These are phyloP conservation scores for Exophiala aquamarina DNA, from an alignment of 2,329 filamentous ascomycete species.

Conservation along the genomic window DNA sequence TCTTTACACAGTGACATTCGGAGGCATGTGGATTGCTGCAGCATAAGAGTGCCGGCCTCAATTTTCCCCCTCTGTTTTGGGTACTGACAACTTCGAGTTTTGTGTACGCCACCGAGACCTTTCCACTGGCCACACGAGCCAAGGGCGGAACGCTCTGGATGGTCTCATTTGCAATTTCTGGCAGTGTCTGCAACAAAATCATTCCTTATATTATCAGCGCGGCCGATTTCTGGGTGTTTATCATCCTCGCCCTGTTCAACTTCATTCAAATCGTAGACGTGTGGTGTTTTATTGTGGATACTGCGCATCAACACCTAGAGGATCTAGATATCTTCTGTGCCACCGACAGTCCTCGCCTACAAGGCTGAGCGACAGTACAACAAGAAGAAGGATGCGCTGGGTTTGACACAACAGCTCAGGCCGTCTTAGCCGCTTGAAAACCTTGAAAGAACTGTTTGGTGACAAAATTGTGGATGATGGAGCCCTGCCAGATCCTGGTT, in stretches of 20 bases:
- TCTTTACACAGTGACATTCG: constrained; percentile 29
- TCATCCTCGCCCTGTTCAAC: constrained; percentile 34
- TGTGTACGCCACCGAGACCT: constrained; percentile 30
- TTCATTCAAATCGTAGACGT: constrained; percentile 31
- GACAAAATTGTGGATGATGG: too few species aligned
- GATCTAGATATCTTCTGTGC: constrained; percentile 35
- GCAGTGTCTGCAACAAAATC: constrained; percentile 32
- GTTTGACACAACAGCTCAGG: too few species aligned
- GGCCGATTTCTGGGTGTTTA: constrained; percentile 34
- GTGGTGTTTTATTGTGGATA: constrained; percentile 37
- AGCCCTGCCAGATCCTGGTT: too few species aligned
- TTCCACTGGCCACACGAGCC: constrained; percentile 26
- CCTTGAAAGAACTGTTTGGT: too few species aligned
- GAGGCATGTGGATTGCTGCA: constrained; percentile 30
- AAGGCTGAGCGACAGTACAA: constrained; percentile 28
- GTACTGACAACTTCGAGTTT: constrained; percentile 18
- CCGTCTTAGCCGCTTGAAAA: too few species aligned
- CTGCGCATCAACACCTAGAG: constrained; percentile 35
- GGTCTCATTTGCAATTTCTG: constrained; percentile 30
- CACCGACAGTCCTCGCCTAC: constrained; percentile 27
- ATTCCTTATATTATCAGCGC: constrained; percentile 36
- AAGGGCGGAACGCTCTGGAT: constrained; percentile 30
- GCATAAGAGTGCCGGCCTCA: constrained; percentile 20
- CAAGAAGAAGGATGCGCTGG: constrained; percentile 10
- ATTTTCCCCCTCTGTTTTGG: neutral